These are phyloP conservation scores for Begonia loranthoides DNA, from an alignment of 306 rosid genomes.

Conservation along the genomic window DNA sequence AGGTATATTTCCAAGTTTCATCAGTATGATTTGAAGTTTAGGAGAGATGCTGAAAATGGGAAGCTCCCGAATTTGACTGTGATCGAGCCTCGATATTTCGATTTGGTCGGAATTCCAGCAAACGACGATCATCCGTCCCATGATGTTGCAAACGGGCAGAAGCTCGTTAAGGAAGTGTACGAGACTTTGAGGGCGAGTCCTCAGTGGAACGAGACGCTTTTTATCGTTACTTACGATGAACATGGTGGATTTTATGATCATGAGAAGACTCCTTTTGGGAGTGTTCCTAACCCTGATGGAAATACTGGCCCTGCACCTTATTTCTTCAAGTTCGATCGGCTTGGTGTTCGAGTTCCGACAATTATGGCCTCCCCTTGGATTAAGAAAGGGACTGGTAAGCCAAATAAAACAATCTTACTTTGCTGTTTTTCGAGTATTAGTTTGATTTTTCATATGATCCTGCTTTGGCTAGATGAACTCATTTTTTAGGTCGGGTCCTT, in stretches of 20 bases:
- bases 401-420: not conserved
- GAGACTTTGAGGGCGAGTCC: conserved; percentile 87
- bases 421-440: too few species aligned
- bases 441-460: too few species aligned
- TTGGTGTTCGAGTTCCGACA: conserved; percentile 94
- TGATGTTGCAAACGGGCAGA: conserved; percentile 97
- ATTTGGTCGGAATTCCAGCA: conserved; percentile 57
- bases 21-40: conserved; percentile 62
- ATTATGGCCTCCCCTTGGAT: conserved; percentile 99
- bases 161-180: conserved; percentile 81
- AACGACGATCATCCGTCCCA: conserved; percentile 98
- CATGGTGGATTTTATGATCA: conserved; percentile 97
- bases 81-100: conserved; percentile 90
- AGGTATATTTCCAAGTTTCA: conserved; percentile 73
- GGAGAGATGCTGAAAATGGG: conserved; percentile 67
- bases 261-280: conserved; percentile 70
- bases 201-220: conserved; percentile 88
- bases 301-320: conserved; percentile 93
- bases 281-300: conserved; percentile 91
- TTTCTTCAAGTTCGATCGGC: conserved; percentile 95
- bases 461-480: too few species aligned
- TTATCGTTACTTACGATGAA: conserved; percentile 84
- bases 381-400: conserved; percentile 85
- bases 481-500: too few species aligned
- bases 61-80: conserved; percentile 77